phyloP scores from a whole-genome alignment of 2,329 filamentous ascomycete genomes.

The Microthyrium microscopicum region DNA sequence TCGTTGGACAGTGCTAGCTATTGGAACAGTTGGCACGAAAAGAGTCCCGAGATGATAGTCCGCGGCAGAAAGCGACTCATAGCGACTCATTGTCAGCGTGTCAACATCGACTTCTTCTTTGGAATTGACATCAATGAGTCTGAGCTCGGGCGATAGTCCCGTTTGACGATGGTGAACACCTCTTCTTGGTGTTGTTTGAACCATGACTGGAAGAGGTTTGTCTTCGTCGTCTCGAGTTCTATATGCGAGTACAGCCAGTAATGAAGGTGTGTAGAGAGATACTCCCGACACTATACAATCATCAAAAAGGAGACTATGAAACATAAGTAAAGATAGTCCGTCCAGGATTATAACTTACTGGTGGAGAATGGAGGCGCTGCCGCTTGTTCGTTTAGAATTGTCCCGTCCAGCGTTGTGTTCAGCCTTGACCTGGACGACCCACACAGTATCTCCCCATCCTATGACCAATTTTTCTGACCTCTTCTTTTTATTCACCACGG shows the following conservation, averaged over 20 bases:
- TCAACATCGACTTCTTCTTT: conserved; percentile 76
- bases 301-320: conserved; percentile 57
- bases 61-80: conserved; percentile 66
- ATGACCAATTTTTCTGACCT: conserved; percentile 63
- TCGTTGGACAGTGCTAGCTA: conserved; percentile 45
- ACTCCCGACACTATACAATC: conserved; percentile 97
- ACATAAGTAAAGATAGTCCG: background rate
- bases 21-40: conserved; percentile 51
- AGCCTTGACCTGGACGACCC: conserved; percentile 83
- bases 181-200: conserved; percentile 41
- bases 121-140: conserved; percentile 75
- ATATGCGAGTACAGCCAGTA: conserved; percentile 85
- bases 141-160: conserved; percentile 71
- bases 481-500: conserved; percentile 19
- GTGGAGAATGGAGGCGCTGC: conserved; percentile 77
- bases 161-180: conserved; percentile 58
- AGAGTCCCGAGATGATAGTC: conserved; percentile 85
- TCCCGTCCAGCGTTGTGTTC: conserved; percentile 51
- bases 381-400: conserved; percentile 48
- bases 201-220: conserved; percentile 34
- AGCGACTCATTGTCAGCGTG: conserved; percentile 69
- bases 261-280: conserved; percentile 83
- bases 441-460: conserved; percentile 91
- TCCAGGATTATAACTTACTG: conserved; percentile 48
- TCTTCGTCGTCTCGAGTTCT: conserved; percentile 58